phyloP scores from a whole-genome alignment of 2,329 filamentous ascomycete genomes.

The Sclerotinia borealis region DNA sequence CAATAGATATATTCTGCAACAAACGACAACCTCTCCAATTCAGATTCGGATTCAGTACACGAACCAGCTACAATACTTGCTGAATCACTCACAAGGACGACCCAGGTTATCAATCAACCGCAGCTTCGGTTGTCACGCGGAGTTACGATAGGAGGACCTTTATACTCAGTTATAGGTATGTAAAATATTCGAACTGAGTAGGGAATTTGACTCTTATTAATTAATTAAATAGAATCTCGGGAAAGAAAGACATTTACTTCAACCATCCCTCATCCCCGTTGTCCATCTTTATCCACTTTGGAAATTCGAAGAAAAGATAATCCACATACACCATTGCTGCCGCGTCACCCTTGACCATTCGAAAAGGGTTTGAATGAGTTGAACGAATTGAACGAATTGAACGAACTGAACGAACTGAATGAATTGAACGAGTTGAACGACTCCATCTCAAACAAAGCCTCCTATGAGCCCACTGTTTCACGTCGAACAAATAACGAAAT shows the following conservation, averaged over 20 bases:
- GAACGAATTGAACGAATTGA: too few species aligned
- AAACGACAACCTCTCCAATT: too few species aligned
- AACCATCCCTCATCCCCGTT: neutral
- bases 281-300: neutral
- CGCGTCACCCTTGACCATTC: neutral
- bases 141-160: too few species aligned
- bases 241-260: neutral
- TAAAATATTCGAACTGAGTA: neutral
- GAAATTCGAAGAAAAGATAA: neutral
- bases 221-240: neutral
- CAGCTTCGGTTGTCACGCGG: neutral
- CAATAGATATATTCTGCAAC: too few species aligned
- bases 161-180: too few species aligned
- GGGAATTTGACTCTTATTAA: neutral
- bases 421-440: too few species aligned
- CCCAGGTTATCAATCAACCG: too few species aligned
- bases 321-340: neutral
- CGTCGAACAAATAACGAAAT: neutral
- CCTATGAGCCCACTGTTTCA: neutral
- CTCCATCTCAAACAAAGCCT: neutral
- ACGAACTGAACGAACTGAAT: too few species aligned
- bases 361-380: neutral
- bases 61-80: too few species aligned
- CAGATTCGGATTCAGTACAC: too few species aligned
- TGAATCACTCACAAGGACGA: too few species aligned